phyloP scores from a whole-genome alignment of 2,329 filamentous ascomycete species.

The Neofusicoccum parvum region DNA sequence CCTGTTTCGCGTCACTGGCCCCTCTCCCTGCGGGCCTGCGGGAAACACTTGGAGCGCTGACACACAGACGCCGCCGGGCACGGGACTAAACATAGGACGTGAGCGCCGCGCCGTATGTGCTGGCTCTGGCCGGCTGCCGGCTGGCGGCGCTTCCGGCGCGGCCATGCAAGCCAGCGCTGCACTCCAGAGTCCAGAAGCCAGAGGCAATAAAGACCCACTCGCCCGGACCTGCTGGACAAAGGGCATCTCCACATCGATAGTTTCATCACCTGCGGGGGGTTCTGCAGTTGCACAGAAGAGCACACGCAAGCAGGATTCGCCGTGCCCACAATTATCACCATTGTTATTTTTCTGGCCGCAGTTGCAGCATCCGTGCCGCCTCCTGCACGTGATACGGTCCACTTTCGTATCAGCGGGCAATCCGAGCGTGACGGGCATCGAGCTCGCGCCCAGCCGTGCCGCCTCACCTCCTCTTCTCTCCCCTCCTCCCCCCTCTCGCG shows the following conservation, averaged over 20 bases:
- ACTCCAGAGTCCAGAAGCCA: neutral
- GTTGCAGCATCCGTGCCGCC: neutral
- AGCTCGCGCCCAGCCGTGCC: neutral
- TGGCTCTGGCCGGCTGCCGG: neutral
- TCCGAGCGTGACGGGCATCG: neutral
- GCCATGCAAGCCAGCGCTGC: neutral
- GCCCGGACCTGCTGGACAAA: neutral
- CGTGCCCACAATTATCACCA: neutral
- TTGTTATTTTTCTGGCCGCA: neutral
- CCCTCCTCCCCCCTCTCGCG: neutral
- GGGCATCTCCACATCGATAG: neutral
- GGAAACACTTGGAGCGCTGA: neutral
- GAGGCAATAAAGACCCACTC: neutral
- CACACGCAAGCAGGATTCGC: neutral
- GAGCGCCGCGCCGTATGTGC: neutral
- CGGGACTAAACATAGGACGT: neutral
- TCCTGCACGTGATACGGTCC: conserved; percentile 12
- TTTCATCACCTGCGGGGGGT: neutral
- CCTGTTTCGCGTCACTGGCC: neutral
- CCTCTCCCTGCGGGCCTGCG: neutral
- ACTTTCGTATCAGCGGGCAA: neutral
- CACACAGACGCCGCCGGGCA: neutral
- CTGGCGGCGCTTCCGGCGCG: neutral
- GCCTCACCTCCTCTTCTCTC: neutral
- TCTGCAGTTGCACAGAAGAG: neutral